Percentiles rank a stretch among this genome's conserved stretches.
phyloP scores from a whole-genome alignment of 257 asterid species.

The Nicotiana benthamiana region DNA sequence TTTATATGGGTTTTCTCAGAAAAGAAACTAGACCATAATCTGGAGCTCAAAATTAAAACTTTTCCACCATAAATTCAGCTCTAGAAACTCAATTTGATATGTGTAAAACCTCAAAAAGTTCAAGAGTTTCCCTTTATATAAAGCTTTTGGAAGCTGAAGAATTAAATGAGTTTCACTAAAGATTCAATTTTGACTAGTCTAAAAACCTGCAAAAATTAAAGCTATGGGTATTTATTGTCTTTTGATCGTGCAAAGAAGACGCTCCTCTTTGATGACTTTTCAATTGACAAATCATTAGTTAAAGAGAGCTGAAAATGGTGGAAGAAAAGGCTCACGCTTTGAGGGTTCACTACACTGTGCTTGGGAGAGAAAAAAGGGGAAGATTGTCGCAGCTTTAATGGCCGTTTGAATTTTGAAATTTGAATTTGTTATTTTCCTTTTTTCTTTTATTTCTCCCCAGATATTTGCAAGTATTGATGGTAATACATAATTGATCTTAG shows the following conservation, averaged over 20 bases:
- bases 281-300: slow-evolving; percentile 6
- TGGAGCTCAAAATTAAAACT: background rate
- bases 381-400: slow-evolving; percentile 38
- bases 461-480: background rate
- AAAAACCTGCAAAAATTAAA: background rate
- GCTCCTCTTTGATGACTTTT: background rate
- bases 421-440: slow-evolving; percentile 3
- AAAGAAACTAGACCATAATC: too few species aligned
- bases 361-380: slow-evolving; percentile 42
- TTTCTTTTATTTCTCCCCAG: background rate
- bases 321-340: slow-evolving; percentile 4
- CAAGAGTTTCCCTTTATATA: background rate
- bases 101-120: too few species aligned
- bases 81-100: background rate
- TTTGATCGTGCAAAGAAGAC: background rate
- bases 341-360: slow-evolving; percentile 14
- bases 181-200: background rate
- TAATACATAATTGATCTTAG: background rate
- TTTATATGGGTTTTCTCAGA: too few species aligned
- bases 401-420: slow-evolving; percentile 42
- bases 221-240: background rate
- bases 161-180: background rate
- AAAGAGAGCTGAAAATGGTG: background rate
- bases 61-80: background rate
- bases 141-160: background rate